phyloP scores from a whole-genome alignment of 2,329 filamentous ascomycete genomes.

The Stagonosporopsis tanaceti region DNA sequence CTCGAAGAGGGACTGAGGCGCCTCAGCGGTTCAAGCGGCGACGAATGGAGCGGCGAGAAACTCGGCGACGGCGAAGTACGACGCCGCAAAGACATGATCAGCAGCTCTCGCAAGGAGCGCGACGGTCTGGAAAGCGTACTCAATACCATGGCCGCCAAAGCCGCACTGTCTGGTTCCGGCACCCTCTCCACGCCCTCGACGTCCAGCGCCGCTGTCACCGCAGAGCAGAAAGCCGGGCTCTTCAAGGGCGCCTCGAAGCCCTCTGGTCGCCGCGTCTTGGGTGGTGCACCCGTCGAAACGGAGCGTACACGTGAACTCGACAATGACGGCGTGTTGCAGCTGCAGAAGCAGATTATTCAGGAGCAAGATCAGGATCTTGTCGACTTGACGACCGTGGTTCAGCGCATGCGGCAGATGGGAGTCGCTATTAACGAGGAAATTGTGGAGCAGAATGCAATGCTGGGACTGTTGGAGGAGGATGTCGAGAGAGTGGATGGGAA shows the following conservation, averaged over 20 bases:
- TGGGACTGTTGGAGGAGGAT: constrained; percentile 72
- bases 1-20: constrained; percentile 70
- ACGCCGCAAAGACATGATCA: constrained; percentile 73
- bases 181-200: constrained; percentile 36
- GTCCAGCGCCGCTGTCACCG: constrained; percentile 43
- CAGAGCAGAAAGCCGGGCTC: constrained; percentile 47
- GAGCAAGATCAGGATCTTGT: constrained; percentile 79
- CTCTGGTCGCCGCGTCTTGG: constrained; percentile 71
- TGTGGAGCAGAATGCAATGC: constrained; percentile 61
- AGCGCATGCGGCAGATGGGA: constrained; percentile 79
- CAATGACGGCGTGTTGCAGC: constrained; percentile 75
- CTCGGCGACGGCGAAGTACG: constrained; percentile 79
- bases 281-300: constrained; percentile 76
- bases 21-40: constrained; percentile 44
- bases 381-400: constrained; percentile 71
- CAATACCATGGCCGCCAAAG: constrained; percentile 66
- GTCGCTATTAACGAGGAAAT: constrained; percentile 78
- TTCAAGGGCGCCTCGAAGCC: constrained; percentile 41
- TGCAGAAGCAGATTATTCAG: constrained; percentile 77
- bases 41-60: constrained; percentile 54
- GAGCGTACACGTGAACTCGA: constrained; percentile 79
- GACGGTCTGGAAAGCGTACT: constrained; percentile 79
- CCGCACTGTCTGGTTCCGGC: constrained; percentile 50
- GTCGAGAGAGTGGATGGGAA: constrained; percentile 72
- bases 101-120: constrained; percentile 74